Evolutionary conservation across 495 filamentous ascomycete genomes (phyloP), one percentile per base, ranked within the genome.

Genomic region (Cercophora newfieldiana): DNA sequence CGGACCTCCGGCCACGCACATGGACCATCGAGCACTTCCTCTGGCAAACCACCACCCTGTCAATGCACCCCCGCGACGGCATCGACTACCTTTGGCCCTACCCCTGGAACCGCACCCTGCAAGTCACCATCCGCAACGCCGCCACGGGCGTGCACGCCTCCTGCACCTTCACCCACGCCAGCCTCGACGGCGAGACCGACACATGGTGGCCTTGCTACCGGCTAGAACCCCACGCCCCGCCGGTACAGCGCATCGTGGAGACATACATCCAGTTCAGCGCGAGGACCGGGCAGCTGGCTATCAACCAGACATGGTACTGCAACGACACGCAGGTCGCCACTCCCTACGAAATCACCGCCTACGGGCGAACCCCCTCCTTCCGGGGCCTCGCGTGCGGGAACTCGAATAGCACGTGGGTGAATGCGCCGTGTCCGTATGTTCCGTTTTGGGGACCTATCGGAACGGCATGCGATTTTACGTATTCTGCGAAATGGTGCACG

Each of bases 231-330:
- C 58, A 60, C n/a, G 4, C 3, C 8, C 30, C 18, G 12, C 21
- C 31, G 29, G 31, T 60, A 3, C 58, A 48, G n/a, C 30, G 58
- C 24, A 47, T n/a, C 12, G 22, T 30, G 6, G 58, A 60, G 21
- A 60, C 58, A 2, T 60, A 31, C 31, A 28, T 60, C 31, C 58
- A 60, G 21, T 60, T 60, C 33, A 60, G 58, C 31, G 58, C 58
- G 8, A 48, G 26, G 31, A 16, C 58, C 18, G 58, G 58, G 8
- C 58, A 25, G 31, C n/a, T 64, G 14, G 49, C 28, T 14, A 19
- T 56, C 25, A 64, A 64, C 51, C 51, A 55, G 28, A 64, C 61
- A 2, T 64, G 50, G 48, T 64, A 55, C 61, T 64, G 61, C 61
- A 63, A 37, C 61, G 47, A 30, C 4, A 50, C 55, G 24, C 37